Conservation (phyloP, 1,139 yeast species). For the Suhomyces guaymorum region DNA sequence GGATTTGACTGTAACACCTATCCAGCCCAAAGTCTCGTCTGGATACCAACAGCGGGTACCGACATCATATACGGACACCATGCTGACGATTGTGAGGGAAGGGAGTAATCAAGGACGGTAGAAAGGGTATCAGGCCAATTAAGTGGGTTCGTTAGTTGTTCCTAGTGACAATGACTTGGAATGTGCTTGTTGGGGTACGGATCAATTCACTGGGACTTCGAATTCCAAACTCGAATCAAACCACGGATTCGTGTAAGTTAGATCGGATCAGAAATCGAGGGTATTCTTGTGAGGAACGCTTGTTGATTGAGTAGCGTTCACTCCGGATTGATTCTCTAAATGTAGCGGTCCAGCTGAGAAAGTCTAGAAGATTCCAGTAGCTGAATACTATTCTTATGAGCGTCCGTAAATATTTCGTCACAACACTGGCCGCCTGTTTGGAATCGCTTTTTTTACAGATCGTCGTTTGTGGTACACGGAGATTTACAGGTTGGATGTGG, state of each 20-base stretch:
- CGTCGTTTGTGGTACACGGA: constrained; percentile 13
- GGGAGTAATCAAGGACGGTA: too few relatives aligned
- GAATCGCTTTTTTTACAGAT: constrained; percentile 13
- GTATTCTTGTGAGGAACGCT: neutral
- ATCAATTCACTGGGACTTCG: constrained; percentile 1
- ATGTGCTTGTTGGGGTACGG: neutral
- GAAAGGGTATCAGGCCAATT: too few relatives aligned
- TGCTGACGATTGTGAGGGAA: too few relatives aligned
- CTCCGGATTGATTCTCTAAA: neutral
- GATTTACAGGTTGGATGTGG: constrained; percentile 12
- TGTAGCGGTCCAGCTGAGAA: constrained; percentile 1
- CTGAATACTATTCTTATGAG: constrained; percentile 3
- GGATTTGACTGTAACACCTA: constrained; percentile 76
- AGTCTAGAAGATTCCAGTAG: neutral
- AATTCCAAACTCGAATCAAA: constrained; percentile 1
- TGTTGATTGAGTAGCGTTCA: neutral
- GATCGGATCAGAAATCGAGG: too few relatives aligned
- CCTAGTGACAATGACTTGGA: neutral
- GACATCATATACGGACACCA: constrained; percentile 34
- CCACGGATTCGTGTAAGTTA: constrained; percentile 1
- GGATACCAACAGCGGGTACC: constrained; percentile 93
- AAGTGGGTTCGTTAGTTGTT: neutral
- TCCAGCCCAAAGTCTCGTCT: constrained; percentile 85
- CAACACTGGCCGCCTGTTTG: constrained; percentile 11
- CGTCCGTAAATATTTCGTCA: constrained; percentile 10